Conservation (phyloP, 1,284 basidiomycete species). For the Ceratobasidium theobromae region DNA sequence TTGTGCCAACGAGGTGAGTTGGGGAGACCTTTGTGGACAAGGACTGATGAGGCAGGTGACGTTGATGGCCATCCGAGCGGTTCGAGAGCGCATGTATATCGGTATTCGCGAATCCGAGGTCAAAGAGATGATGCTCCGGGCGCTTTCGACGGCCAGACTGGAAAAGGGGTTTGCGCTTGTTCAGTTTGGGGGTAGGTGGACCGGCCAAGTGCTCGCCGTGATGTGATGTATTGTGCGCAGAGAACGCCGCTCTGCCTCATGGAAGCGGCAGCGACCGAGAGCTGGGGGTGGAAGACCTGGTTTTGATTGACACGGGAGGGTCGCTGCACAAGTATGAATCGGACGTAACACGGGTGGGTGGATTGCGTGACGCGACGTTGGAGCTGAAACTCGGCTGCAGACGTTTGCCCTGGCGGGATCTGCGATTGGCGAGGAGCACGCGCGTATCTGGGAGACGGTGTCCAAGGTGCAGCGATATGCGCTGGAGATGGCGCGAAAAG, state of each 20-base stretch:
- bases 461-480: constrained; percentile 64
- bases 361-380: background rate
- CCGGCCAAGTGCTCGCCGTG: no score
- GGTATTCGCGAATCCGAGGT: constrained; percentile 78
- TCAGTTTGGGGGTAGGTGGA: constrained; percentile 75
- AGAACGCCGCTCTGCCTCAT: constrained; percentile 83
- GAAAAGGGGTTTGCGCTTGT: constrained; percentile 60
- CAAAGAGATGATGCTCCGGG: constrained; percentile 54
- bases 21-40: constrained; percentile 32
- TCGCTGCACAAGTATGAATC: constrained; percentile 71
- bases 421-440: constrained; percentile 56
- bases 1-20: constrained; percentile 74
- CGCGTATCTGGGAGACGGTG: constrained; percentile 67
- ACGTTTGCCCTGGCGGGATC: constrained; percentile 68
- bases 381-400: constrained; percentile 43
- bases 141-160: constrained; percentile 62
- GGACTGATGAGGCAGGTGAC: constrained; percentile 57
- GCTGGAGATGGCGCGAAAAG: constrained; percentile 51
- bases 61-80: constrained; percentile 68
- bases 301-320: constrained; percentile 77
- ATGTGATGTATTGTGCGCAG: constrained; percentile 47
- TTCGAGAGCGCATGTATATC: constrained; percentile 61
- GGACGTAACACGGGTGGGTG: constrained; percentile 72
- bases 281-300: constrained; percentile 61
- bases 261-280: constrained; percentile 69